These are phyloP conservation scores for Darksidea phi DNA, from an alignment of 495 filamentous ascomycete species.

Conservation along the genomic window DNA sequence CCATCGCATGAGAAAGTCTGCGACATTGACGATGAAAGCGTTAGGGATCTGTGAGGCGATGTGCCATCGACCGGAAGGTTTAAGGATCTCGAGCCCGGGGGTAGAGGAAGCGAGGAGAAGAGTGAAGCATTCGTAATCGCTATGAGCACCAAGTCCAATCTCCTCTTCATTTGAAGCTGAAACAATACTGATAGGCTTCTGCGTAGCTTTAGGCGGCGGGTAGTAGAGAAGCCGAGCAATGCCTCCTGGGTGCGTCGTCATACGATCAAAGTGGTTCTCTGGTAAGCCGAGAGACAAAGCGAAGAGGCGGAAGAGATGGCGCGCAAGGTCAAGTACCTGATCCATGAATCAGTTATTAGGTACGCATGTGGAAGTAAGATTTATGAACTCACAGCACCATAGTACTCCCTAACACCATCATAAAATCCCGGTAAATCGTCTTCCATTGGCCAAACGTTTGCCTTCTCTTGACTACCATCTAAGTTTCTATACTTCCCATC, in stretches of 20 bases:
- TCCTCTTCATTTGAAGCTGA: background rate
- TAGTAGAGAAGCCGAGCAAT: constrained; percentile 24
- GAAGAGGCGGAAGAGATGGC: background rate
- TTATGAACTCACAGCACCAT: constrained; percentile 22
- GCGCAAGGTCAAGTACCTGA: constrained; percentile 25
- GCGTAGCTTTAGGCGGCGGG: constrained; percentile 21
- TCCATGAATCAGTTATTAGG: constrained; percentile 8
- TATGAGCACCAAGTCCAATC: constrained; percentile 1
- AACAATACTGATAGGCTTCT: background rate
- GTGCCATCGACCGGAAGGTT: constrained; percentile 8
- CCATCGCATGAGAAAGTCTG: constrained; percentile 12
- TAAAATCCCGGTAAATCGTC: constrained; percentile 24
- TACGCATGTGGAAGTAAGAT: constrained; percentile 30
- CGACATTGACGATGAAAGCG: constrained; percentile 15
- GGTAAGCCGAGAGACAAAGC: background rate
- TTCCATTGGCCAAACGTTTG: constrained; percentile 30
- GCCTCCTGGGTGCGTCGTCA: constrained; percentile 19
- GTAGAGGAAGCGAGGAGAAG: constrained; percentile 23
- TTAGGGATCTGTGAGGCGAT: constrained; percentile 10
- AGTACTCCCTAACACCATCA: constrained; percentile 25
- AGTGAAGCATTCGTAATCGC: constrained; percentile 36
- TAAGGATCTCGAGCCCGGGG: constrained; percentile 6
- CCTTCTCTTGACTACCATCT: constrained; percentile 16
- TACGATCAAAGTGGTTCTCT: background rate
- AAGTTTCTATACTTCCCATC: constrained; percentile 30